Percentiles rank a stretch among this genome's conserved stretches.
phyloP scores from a whole-genome alignment of 2,329 filamentous ascomycete species.

The Aureobasidium sp. region DNA sequence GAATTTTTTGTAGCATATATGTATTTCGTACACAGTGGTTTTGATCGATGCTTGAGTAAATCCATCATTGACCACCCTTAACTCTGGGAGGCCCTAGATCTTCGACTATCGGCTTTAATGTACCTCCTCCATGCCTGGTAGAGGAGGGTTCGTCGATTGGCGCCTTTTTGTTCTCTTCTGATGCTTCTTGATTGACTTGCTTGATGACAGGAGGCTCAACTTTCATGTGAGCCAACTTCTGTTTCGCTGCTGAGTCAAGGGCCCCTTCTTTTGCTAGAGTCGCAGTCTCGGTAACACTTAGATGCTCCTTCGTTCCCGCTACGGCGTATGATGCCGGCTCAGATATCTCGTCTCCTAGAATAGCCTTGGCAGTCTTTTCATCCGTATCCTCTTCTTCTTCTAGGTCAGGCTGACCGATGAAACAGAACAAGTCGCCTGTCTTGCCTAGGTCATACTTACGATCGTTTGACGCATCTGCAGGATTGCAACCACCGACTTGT shows the following conservation, averaged over 20 bases:
- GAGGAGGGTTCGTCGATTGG: background rate
- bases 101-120: slow-evolving; percentile 8
- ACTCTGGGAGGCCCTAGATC: slow-evolving; percentile 3
- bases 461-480: slow-evolving; percentile 30
- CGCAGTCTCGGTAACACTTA: background rate
- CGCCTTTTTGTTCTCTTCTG: background rate
- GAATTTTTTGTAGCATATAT: background rate
- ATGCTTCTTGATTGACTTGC: background rate
- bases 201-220: background rate
- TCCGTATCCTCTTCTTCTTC: background rate
- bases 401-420: slow-evolving; percentile 21
- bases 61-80: background rate
- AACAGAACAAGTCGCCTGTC: slow-evolving; percentile 61
- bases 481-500: slow-evolving; percentile 60
- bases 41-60: background rate
- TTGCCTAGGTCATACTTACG: slow-evolving; percentile 31
- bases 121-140: background rate
- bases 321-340: background rate
- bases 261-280: background rate
- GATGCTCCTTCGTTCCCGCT: background rate
- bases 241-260: slow-evolving; percentile 8
- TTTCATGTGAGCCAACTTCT: slow-evolving; percentile 8
- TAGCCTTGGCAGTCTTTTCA: slow-evolving; percentile 10
- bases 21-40: background rate
- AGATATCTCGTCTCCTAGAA: background rate